Conservation (phyloP, 2,329 filamentous ascomycete species). For the Xylaria sp. region DNA sequence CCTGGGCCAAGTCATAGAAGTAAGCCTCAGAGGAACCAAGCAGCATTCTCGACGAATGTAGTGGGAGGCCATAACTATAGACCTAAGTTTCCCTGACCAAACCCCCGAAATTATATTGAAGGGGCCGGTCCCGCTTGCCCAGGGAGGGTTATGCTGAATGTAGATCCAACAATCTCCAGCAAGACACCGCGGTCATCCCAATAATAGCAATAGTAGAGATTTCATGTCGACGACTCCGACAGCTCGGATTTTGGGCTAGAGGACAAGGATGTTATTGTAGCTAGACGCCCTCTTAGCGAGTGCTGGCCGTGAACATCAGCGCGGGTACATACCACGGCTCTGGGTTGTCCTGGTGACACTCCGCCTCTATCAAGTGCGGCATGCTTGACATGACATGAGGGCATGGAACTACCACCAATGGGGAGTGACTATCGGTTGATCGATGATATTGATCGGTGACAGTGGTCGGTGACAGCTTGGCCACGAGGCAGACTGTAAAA, state of each 20-base stretch:
- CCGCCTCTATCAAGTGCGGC: constrained; percentile 4
- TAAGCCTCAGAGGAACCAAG: background rate
- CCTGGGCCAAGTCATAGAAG: background rate
- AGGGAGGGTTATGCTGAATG: background rate
- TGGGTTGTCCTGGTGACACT: constrained; percentile 15
- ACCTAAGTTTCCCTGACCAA: background rate
- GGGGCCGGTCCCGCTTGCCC: background rate
- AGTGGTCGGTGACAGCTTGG: constrained; percentile 10
- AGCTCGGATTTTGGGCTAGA: constrained; percentile 7
- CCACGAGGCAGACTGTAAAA: constrained; percentile 24
- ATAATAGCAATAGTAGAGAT: background rate
- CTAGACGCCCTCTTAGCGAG: background rate
- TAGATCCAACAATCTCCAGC: background rate
- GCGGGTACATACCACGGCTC: constrained; percentile 2
- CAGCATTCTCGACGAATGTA: background rate
- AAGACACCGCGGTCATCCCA: background rate
- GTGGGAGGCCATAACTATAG: background rate
- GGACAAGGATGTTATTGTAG: constrained; percentile 12
- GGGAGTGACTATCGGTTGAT: constrained; percentile 2
- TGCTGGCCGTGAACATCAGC: background rate
- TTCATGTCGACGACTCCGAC: background rate
- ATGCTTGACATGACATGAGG: constrained; percentile 9
- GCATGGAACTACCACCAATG: constrained; percentile 12
- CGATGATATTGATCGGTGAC: background rate
- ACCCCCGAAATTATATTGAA: background rate